Evolutionary conservation across 768 basidiomycete species (phyloP).

Genomic region (Phylloporus sp.): DNA sequence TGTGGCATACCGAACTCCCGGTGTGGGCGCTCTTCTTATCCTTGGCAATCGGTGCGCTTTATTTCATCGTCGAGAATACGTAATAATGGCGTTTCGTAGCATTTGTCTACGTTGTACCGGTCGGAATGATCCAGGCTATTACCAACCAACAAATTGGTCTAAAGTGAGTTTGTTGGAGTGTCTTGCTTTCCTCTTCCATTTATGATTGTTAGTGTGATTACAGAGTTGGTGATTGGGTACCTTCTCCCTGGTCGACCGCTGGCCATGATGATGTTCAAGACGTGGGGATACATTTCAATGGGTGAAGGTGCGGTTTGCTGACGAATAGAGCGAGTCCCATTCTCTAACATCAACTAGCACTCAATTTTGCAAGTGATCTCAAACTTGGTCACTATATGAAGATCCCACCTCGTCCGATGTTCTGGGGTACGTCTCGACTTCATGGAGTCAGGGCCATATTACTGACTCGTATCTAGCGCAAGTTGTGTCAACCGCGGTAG

Average conservation of each 20-base stretch:
- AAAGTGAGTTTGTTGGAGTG: constrained; percentile 23
- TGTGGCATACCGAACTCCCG: constrained; percentile 50
- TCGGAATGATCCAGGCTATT: constrained; percentile 71
- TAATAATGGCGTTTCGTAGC: constrained; percentile 17
- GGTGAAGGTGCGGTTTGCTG: constrained; percentile 28
- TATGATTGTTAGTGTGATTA: constrained; percentile 44
- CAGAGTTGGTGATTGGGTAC: constrained; percentile 64
- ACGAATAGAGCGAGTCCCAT: too few relatives aligned
- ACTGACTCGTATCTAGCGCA: constrained; percentile 32
- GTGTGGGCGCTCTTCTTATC: constrained; percentile 41
- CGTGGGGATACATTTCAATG: constrained; percentile 64
- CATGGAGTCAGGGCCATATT: neutral
- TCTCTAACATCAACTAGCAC: constrained; percentile 31
- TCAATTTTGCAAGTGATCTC: constrained; percentile 65
- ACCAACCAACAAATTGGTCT: constrained; percentile 74
- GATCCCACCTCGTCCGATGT: constrained; percentile 63
- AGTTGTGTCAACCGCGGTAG: constrained; percentile 55
- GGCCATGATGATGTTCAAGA: constrained; percentile 80
- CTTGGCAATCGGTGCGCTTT: constrained; percentile 22
- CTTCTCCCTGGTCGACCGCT: constrained; percentile 58
- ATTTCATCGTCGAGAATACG: constrained; percentile 1
- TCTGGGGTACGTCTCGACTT: constrained; percentile 37
- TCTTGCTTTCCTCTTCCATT: neutral
- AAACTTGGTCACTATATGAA: constrained; percentile 77
- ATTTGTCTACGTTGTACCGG: constrained; percentile 67